Conservation (phyloP, 805 yeast species). For the Trichomonascus vanleenenianus region DNA sequence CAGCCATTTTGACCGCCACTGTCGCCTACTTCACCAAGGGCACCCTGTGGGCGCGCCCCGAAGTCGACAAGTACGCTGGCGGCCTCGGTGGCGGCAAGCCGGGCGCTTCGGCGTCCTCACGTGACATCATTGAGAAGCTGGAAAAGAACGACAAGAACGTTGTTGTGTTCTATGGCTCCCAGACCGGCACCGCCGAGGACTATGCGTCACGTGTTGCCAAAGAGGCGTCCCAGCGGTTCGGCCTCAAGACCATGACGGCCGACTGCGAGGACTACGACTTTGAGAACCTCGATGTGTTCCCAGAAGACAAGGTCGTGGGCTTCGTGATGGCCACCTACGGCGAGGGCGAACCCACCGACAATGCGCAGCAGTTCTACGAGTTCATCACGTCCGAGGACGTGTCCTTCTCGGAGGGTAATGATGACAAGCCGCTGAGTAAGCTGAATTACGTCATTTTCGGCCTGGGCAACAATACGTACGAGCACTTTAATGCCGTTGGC, state of each 20-base stretch:
- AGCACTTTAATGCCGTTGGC: slow-evolving; percentile 78
- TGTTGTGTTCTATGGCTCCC: slow-evolving; percentile 83
- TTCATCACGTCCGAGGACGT: slow-evolving; percentile 49
- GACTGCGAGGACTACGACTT: slow-evolving; percentile 86
- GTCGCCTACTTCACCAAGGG: slow-evolving; percentile 63
- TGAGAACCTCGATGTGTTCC: slow-evolving; percentile 62
- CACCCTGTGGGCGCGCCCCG: slow-evolving; percentile 35
- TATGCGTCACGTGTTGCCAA: slow-evolving; percentile 86
- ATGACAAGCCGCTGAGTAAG: slow-evolving; percentile 36
- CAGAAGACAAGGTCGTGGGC: slow-evolving; percentile 51
- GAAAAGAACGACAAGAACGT: slow-evolving; percentile 61
- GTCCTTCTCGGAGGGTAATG: slow-evolving; percentile 32
- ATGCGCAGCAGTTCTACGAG: slow-evolving; percentile 73
- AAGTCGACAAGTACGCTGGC: slow-evolving; percentile 15
- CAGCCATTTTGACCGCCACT: slow-evolving; percentile 58
- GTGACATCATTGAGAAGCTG: slow-evolving; percentile 32
- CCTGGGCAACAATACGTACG: slow-evolving; percentile 91
- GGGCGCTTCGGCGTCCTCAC: slow-evolving; percentile 14
- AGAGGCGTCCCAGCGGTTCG: slow-evolving; percentile 76
- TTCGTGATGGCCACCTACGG: slow-evolving; percentile 92
- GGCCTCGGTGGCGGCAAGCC: slow-evolving; percentile 16
- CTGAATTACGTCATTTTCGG: slow-evolving; percentile 76
- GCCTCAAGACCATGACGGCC: slow-evolving; percentile 73
- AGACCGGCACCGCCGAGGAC: slow-evolving; percentile 98
- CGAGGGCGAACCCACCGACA: slow-evolving; percentile 97